Conservation (phyloP, 2,329 filamentous ascomycete genomes). For the Pseudocercospora cruenta region DNA sequence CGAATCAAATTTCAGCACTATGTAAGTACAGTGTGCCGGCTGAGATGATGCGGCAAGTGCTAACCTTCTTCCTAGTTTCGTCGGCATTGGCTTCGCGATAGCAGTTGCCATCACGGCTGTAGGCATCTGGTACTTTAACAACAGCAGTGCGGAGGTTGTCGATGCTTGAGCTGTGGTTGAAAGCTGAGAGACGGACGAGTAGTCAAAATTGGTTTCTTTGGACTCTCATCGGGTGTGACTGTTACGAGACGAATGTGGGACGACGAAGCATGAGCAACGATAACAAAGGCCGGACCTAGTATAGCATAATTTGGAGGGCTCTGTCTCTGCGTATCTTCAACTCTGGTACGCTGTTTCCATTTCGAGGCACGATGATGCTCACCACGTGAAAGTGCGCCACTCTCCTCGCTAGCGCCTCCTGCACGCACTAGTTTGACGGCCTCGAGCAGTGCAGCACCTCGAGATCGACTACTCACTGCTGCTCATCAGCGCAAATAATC, state of each 20-base stretch:
- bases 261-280: conserved; percentile 9
- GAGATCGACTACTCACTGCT: neutral
- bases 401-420: neutral
- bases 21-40: conserved; percentile 4
- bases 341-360: neutral
- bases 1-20: conserved; percentile 5
- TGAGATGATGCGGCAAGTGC: neutral
- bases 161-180: conserved; percentile 11
- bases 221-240: neutral
- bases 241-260: neutral
- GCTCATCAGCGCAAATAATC: neutral
- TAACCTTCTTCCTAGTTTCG: conserved; percentile 9
- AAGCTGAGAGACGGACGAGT: neutral
- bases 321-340: neutral
- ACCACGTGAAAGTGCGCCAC: neutral
- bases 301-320: conserved; percentile 2
- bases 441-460: no score
- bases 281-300: conserved; percentile 13
- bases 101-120: conserved; percentile 21
- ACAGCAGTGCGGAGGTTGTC: conserved; percentile 14
- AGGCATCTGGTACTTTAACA: conserved; percentile 19
- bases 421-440: neutral
- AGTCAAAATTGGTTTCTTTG: neutral
- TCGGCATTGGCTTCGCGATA: conserved; percentile 19
- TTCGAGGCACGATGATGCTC: neutral